These are phyloP conservation scores for Cytidiella melzeri DNA, from an alignment of 768 basidiomycete species.

Conservation along the genomic window DNA sequence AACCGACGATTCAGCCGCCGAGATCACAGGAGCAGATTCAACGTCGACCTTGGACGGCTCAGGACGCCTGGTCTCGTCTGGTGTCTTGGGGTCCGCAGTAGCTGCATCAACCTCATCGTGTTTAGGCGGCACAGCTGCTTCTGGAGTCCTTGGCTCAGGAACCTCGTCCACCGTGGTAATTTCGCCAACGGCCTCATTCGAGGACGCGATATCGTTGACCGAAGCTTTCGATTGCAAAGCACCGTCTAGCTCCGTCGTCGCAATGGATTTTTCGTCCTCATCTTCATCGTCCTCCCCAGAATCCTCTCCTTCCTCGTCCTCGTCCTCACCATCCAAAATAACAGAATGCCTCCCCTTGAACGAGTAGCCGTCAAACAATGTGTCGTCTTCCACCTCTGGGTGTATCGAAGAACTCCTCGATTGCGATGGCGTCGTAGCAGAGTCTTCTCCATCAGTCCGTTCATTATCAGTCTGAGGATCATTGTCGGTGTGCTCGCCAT, in stretches of 20 bases:
- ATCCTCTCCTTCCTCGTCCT: constrained; percentile 41
- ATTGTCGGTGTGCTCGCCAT: constrained; percentile 42
- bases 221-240: constrained; percentile 14
- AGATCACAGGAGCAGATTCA: neutral
- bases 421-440: constrained; percentile 73
- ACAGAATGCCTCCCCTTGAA: constrained; percentile 86
- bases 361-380: constrained; percentile 85
- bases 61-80: neutral
- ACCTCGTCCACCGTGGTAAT: constrained; percentile 27
- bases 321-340: constrained; percentile 66
- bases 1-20: neutral
- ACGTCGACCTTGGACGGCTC: neutral
- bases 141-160: constrained; percentile 69
- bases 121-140: constrained; percentile 45
- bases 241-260: constrained; percentile 18
- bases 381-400: constrained; percentile 44
- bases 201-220: neutral
- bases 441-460: constrained; percentile 68
- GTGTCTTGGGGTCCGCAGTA: constrained; percentile 1
- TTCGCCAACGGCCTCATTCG: constrained; percentile 22
- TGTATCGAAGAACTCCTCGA: constrained; percentile 71
- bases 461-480: constrained; percentile 70
- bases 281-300: constrained; percentile 38
- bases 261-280: constrained; percentile 25
- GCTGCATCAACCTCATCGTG: constrained; percentile 17